Conservation (phyloP, 257 asterid species). For the Lithospermum erythrorhizon region DNA sequence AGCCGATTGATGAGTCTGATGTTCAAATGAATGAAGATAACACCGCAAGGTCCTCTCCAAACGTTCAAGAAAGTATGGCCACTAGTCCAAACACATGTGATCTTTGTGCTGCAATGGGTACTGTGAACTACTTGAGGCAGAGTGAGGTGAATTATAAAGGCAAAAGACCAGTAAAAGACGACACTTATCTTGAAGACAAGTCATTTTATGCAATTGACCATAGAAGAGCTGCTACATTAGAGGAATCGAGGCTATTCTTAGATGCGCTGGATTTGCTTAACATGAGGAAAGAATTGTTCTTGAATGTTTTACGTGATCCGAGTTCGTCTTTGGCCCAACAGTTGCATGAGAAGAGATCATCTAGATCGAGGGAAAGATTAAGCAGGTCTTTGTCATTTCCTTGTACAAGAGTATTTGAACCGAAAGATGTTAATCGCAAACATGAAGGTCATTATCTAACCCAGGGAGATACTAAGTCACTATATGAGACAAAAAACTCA, state of each 20-base stretch:
- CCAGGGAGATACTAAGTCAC: constrained; percentile 11
- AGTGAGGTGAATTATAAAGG: constrained; percentile 23
- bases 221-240: constrained; percentile 28
- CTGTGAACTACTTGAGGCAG: constrained; percentile 35
- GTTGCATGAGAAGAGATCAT: constrained; percentile 30
- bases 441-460: constrained; percentile 4
- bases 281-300: constrained; percentile 63
- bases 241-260: constrained; percentile 61
- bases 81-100: constrained; percentile 12
- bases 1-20: constrained; percentile 6
- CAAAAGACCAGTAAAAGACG: constrained; percentile 30
- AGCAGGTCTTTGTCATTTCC: constrained; percentile 61
- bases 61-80: constrained; percentile 4
- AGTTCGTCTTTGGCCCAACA: constrained; percentile 34
- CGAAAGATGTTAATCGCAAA: constrained; percentile 1
- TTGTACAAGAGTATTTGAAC: constrained; percentile 13
- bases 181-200: constrained; percentile 38
- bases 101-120: constrained; percentile 21
- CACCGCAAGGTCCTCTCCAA: constrained; percentile 15
- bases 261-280: constrained; percentile 66
- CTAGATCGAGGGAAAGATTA: constrained; percentile 27
- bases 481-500: background rate
- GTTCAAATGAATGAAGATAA: constrained; percentile 4
- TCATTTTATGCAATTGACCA: constrained; percentile 39
- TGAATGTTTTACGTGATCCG: constrained; percentile 61